Evolutionary conservation across 1,139 yeast genomes (phyloP).

Genomic region (Hyphopichia fennica): DNA sequence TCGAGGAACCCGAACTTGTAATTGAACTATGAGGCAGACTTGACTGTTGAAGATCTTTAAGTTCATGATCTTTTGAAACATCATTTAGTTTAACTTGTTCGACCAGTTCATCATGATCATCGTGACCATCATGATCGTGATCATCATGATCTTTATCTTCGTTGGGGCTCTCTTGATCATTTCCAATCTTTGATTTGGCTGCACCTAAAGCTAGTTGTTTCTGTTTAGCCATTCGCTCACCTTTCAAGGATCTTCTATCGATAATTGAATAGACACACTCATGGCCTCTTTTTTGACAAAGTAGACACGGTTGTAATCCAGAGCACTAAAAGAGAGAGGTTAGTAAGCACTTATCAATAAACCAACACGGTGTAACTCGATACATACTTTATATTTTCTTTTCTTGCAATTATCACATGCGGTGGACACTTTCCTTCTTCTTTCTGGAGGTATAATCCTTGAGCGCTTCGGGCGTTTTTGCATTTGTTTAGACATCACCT

Average conservation of each 20-base stretch:
- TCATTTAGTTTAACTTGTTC: too few relatives aligned
- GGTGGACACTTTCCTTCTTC: slow-evolving; percentile 12
- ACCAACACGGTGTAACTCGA: too few relatives aligned
- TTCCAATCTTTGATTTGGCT: background rate
- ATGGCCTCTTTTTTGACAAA: slow-evolving; percentile 11
- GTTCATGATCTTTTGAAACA: too few relatives aligned
- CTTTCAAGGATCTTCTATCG: slow-evolving; percentile 17
- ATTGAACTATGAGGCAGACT: too few relatives aligned
- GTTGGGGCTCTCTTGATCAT: too few relatives aligned
- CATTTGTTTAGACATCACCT: background rate
- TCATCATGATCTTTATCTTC: too few relatives aligned
- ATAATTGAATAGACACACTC: slow-evolving; percentile 11
- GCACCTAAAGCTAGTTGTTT: background rate
- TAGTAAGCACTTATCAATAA: too few relatives aligned
- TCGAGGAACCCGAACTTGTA: too few relatives aligned
- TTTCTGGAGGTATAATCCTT: slow-evolving; percentile 6
- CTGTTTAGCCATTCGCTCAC: slow-evolving; percentile 20
- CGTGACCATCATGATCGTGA: too few relatives aligned
- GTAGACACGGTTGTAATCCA: slow-evolving; percentile 11
- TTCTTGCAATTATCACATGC: slow-evolving; percentile 13
- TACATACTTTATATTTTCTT: slow-evolving; percentile 10
- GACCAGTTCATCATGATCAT: too few relatives aligned
- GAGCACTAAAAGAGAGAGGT: slow-evolving; percentile 8
- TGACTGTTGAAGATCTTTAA: too few relatives aligned
- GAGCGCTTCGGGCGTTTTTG: background rate